phyloP scores from a whole-genome alignment of 2,329 filamentous ascomycete species.

The Lasiodiplodia gonubiensis region DNA sequence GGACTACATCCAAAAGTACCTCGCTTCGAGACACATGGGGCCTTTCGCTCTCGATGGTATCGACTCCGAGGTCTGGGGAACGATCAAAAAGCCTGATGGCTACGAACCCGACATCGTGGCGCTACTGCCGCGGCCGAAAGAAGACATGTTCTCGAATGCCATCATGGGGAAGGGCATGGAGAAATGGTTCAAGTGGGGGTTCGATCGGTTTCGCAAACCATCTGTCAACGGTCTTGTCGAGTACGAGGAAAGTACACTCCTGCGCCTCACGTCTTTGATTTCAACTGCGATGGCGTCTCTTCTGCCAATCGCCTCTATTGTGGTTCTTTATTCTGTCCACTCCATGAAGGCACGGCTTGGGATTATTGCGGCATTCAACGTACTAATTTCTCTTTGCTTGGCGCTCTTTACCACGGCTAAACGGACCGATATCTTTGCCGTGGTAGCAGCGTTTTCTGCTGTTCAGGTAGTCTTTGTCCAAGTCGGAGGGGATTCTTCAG shows the following conservation, averaged over 20 bases:
- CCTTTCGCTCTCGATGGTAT: neutral
- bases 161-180: neutral
- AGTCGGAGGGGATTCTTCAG: neutral
- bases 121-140: neutral
- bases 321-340: neutral
- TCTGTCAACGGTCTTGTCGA: neutral
- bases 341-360: constrained; percentile 3
- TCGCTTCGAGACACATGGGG: constrained; percentile 19
- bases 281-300: neutral
- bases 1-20: constrained; percentile 29
- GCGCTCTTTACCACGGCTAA: constrained; percentile 3
- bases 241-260: neutral
- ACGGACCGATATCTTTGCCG: constrained; percentile 12
- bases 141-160: neutral
- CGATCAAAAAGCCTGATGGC: neutral
- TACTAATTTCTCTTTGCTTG: neutral
- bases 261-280: neutral
- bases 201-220: neutral
- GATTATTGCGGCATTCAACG: constrained; percentile 7
- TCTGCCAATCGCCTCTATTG: constrained; percentile 4
- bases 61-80: neutral
- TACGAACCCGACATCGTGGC: neutral
- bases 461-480: constrained; percentile 27
- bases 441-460: constrained; percentile 13
- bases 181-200: neutral